phyloP scores from a whole-genome alignment of 306 rosid genomes.

The Canavalia ensiformis region DNA sequence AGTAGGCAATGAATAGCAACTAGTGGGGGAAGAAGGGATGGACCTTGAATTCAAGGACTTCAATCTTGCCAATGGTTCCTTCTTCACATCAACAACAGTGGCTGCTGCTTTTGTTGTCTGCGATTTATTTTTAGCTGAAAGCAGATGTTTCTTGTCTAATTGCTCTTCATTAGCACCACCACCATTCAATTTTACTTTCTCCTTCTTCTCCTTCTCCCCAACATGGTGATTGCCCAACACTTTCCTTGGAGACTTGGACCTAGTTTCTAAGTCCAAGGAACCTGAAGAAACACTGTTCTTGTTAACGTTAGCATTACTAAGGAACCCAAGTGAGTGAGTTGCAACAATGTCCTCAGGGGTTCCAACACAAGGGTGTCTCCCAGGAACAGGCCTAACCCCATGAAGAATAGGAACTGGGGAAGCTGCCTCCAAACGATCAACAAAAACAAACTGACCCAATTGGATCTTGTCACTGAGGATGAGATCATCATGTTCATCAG shows the following conservation, averaged over 20 bases:
- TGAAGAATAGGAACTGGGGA: slow-evolving; percentile 94
- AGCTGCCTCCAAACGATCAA: slow-evolving; percentile 87
- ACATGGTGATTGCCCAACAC: slow-evolving; percentile 47
- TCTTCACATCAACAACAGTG: slow-evolving; percentile 66
- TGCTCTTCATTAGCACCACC: slow-evolving; percentile 66
- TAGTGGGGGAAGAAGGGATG: slow-evolving; percentile 85
- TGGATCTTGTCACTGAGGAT: slow-evolving; percentile 98
- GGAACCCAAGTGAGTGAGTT: slow-evolving; percentile 79
- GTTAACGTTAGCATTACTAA: slow-evolving; percentile 46
- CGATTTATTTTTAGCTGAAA: slow-evolving; percentile 63
- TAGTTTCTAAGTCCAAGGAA: slow-evolving; percentile 47
- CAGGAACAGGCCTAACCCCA: slow-evolving; percentile 93
- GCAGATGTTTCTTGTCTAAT: slow-evolving; percentile 60
- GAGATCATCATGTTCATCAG: slow-evolving; percentile 94
- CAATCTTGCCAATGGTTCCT: slow-evolving; percentile 68
- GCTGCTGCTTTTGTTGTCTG: slow-evolving; percentile 55
- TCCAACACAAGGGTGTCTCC: slow-evolving; percentile 94
- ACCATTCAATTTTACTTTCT: slow-evolving; percentile 56
- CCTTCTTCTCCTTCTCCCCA: slow-evolving; percentile 65
- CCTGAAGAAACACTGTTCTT: slow-evolving; percentile 49
- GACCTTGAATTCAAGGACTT: slow-evolving; percentile 84
- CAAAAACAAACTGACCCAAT: slow-evolving; percentile 90
- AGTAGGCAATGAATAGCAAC: slow-evolving; percentile 86
- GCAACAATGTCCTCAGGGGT: slow-evolving; percentile 95
- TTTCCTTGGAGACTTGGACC: slow-evolving; percentile 58